Evolutionary conservation across 2,329 filamentous ascomycete species (phyloP).

Genomic region (Colletotrichum horii): DNA sequence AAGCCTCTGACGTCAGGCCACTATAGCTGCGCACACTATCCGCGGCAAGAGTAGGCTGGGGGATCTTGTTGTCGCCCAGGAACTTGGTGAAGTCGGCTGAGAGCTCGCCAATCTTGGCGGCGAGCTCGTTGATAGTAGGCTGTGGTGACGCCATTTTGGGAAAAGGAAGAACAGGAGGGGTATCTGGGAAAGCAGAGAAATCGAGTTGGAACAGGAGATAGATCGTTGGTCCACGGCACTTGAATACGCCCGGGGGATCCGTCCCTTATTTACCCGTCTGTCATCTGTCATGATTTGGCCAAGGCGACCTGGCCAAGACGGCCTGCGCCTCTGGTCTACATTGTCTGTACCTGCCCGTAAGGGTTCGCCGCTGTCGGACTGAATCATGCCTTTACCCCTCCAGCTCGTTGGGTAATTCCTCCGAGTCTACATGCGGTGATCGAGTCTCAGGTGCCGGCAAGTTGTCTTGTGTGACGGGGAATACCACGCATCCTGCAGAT

Average conservation of each 20-base stretch:
- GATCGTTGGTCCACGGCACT: background rate
- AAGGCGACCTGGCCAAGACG: background rate
- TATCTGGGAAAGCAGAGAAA: background rate
- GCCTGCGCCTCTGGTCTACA: background rate
- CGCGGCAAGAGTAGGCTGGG: constrained; percentile 44
- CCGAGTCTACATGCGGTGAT: constrained; percentile 4
- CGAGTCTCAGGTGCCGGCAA: background rate
- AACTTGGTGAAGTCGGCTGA: constrained; percentile 43
- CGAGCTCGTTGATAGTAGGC: constrained; percentile 46
- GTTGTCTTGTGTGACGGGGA: background rate
- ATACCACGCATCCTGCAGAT: constrained; percentile 20
- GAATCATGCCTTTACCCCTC: background rate
- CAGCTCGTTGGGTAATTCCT: background rate
- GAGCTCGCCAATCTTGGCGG: constrained; percentile 49
- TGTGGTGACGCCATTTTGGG: constrained; percentile 34
- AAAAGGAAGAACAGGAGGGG: constrained; percentile 8
- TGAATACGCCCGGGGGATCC: background rate
- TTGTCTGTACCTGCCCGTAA: background rate
- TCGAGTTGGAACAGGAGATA: background rate
- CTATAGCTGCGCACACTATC: constrained; percentile 48
- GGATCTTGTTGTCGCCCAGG: constrained; percentile 46
- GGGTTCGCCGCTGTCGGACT: background rate
- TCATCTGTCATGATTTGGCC: background rate
- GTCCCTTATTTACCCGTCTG: background rate
- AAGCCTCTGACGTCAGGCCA: constrained; percentile 45